A percentile compares a stretch with the other conserved stretches of the same genome.
phyloP scores from a whole-genome alignment of 192 early-diverging fungal species.

The Thoreauomyces humboldtii region DNA sequence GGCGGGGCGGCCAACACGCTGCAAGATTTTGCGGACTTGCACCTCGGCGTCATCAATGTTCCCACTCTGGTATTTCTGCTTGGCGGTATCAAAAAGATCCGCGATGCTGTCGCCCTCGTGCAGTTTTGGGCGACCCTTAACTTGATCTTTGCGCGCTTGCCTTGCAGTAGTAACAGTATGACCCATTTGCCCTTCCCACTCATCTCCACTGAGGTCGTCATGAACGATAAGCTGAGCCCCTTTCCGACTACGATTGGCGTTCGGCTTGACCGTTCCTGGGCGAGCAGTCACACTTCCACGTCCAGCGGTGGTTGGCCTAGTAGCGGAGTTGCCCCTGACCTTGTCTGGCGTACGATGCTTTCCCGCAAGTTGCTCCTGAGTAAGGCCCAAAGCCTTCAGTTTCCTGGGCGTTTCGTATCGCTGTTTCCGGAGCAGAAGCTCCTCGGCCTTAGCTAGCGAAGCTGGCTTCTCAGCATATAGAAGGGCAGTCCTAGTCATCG shows the following conservation, averaged over 20 bases:
- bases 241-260: neutral
- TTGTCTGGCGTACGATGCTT: slow-evolving; percentile 3
- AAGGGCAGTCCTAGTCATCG: slow-evolving; percentile 54
- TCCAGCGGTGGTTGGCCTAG: neutral
- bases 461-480: slow-evolving; percentile 47
- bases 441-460: slow-evolving; percentile 34
- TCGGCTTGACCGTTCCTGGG: neutral
- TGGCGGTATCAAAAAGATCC: slow-evolving; percentile 35
- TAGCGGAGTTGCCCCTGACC: too few relatives aligned
- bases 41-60: slow-evolving; percentile 28
- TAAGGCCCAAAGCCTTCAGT: slow-evolving; percentile 35
- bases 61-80: slow-evolving; percentile 23
- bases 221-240: slow-evolving; percentile 16
- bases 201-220: slow-evolving; percentile 28
- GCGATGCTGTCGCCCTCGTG: slow-evolving; percentile 5
- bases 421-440: slow-evolving; percentile 21
- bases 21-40: slow-evolving; percentile 15
- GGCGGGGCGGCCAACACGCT: slow-evolving; percentile 10
- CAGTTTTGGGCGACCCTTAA: neutral
- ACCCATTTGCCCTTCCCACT: slow-evolving; percentile 9
- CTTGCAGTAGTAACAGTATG: neutral
- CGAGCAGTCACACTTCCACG: neutral
- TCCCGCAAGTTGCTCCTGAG: slow-evolving; percentile 18
- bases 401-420: slow-evolving; percentile 33
- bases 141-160: neutral